Conservation (phyloP, 768 basidiomycete species). For the Saitozyma podzolica region DNA sequence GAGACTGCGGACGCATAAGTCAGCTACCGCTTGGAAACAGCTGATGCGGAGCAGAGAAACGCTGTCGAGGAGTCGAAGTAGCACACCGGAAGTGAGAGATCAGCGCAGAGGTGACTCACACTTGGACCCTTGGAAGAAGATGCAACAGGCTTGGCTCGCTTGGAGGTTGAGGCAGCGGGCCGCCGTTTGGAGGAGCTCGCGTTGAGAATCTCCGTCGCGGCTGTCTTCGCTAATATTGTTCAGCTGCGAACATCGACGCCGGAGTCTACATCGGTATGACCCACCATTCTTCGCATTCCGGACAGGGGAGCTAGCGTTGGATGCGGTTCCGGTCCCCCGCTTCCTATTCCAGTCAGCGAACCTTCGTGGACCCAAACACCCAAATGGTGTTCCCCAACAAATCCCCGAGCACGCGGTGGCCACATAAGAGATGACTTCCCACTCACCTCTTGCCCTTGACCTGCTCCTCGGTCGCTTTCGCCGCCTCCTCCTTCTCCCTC, state of each 20-base stretch:
- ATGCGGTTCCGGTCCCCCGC: constrained; percentile 7
- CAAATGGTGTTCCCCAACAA: no score
- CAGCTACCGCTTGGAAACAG: no score
- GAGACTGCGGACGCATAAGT: constrained; percentile 7
- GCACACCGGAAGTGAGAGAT: not conserved
- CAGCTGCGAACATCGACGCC: not conserved
- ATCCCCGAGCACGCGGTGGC: no score
- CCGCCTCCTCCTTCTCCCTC: constrained; percentile 32
- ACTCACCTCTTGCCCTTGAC: constrained; percentile 41
- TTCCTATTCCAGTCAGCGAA: constrained; percentile 13
- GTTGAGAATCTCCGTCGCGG: not conserved
- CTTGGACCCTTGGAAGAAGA: constrained; percentile 21
- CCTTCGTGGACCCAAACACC: not conserved
- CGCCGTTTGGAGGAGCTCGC: constrained; percentile 15
- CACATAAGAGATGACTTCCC: no score
- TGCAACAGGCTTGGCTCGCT: not conserved
- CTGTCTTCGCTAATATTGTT: not conserved
- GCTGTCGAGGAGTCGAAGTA: not conserved
- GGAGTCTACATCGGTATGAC: not conserved
- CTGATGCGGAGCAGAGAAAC: no score
- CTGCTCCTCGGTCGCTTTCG: constrained; percentile 19
- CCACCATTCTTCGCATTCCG: constrained; percentile 14
- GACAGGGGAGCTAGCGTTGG: constrained; percentile 4
- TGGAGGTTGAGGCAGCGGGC: constrained; percentile 10
- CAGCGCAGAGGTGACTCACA: constrained; percentile 18